Evolutionary conservation across 352 stramenopile species (phyloP), one percentile per base, ranked within the genome.

Genomic region (Pythium brassicae): DNA sequence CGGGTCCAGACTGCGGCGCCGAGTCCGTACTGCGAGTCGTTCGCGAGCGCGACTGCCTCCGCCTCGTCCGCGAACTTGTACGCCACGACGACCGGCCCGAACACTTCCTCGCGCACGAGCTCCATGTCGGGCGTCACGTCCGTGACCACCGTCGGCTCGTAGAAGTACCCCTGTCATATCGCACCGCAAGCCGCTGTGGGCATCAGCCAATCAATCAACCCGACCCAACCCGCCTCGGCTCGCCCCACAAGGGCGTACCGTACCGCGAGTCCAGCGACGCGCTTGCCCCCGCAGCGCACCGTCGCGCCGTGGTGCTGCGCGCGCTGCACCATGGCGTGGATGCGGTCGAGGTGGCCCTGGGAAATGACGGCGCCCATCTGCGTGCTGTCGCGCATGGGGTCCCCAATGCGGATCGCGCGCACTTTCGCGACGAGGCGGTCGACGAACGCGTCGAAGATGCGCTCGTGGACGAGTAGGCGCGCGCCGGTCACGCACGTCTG

Each of bases 111-210:
- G 61, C 80, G 69, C 1, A 85, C 84, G 52, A 97, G 94, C 47
- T 78, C 87, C 75, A 89, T 89, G 55, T 74, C 68, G 34, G 64
- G 56, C 12, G 61, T 72, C 45, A 86, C 67, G 54, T 87, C 66
- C 22, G 69, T 89, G 23, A 99, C 68, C 50, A 99, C 79, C 1
- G 92, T 98, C 4, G 95, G 92, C 55, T 85, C 62, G 72, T 96
- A 98, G 63, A 96, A 99, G 50, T 95, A 90, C 44, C 85, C 76
- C 66, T 76, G 19, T n/a, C 27, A 40, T n/a, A 1, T 2, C 19
- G n/a, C 17, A 26, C 2, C 20, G 25, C 1, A 19, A 34, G 39
- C 17, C 35, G 14, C 35, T 37, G 32, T 37, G 8, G 14, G 15
- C 35, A 1, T n/a, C 27, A 34, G 20, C 34, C 35, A 39, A 11